These are phyloP conservation scores for Suillus ampliporus DNA, from an alignment of 768 basidiomycete genomes.

Conservation along the genomic window DNA sequence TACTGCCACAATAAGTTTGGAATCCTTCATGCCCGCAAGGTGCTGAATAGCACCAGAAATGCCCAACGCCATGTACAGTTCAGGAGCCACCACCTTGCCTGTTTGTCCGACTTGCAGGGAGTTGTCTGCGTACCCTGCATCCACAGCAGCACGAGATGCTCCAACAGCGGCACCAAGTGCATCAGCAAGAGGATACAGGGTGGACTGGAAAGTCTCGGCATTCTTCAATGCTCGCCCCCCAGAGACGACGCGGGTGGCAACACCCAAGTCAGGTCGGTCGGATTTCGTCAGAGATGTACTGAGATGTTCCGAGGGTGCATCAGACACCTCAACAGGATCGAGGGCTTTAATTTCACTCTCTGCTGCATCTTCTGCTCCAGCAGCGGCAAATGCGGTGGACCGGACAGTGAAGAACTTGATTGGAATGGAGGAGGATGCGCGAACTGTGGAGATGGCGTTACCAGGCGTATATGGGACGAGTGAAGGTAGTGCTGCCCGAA, in stretches of 20 bases:
- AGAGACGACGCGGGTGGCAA: constrained; percentile 88
- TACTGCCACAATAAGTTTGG: constrained; percentile 96
- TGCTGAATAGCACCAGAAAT: constrained; percentile 99
- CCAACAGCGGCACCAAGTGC: constrained; percentile 94
- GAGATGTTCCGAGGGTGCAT: constrained; percentile 61
- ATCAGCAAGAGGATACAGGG: constrained; percentile 92
- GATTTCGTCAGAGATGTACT: constrained; percentile 84
- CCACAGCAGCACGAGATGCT: constrained; percentile 97
- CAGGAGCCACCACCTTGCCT: constrained; percentile 97
- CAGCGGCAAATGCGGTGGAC: constrained; percentile 85
- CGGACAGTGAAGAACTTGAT: constrained; percentile 97
- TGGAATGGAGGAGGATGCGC: constrained; percentile 73
- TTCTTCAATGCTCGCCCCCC: constrained; percentile 96
- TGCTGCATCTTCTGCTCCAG: constrained; percentile 50
- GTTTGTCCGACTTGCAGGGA: constrained; percentile 99
- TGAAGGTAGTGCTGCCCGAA: constrained; percentile 81
- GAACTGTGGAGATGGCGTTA: constrained; percentile 94
- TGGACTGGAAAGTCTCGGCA: constrained; percentile 87
- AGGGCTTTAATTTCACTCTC: constrained; percentile 66
- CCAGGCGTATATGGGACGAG: constrained; percentile 97
- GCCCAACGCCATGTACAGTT: constrained; percentile 94
- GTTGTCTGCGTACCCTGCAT: constrained; percentile 98
- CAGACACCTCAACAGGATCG: constrained; percentile 65
- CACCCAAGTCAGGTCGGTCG: constrained; percentile 89
- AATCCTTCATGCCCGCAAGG: constrained; percentile 99